These are phyloP conservation scores for Lupinus albus DNA, from an alignment of 306 rosid genomes.

Conservation along the genomic window DNA sequence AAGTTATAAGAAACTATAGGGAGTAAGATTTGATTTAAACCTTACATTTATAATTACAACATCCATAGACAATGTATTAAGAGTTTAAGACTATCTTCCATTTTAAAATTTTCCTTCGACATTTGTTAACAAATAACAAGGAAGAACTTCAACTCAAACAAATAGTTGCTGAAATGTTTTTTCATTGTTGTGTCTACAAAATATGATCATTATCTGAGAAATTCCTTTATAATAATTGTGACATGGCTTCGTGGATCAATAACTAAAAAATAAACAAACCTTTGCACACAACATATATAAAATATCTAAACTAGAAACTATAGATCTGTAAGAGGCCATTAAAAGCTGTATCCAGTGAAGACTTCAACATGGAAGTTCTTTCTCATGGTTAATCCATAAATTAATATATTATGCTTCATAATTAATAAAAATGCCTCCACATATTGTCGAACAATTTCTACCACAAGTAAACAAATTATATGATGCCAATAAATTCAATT, in stretches of 20 bases:
- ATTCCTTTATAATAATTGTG: slow-evolving; percentile 4
- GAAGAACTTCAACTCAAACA: not conserved
- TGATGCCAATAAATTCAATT: not conserved
- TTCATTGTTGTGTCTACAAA: not conserved
- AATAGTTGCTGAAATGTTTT: slow-evolving; percentile 9
- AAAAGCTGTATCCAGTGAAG: slow-evolving; percentile 14
- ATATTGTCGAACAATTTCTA: slow-evolving; percentile 21
- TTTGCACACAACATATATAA: not conserved
- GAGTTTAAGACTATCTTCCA: slow-evolving; percentile 14
- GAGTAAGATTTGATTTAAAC: too few species aligned
- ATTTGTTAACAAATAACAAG: not conserved
- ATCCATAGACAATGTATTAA: not conserved
- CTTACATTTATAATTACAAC: not conserved
- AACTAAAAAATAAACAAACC: not conserved
- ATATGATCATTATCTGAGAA: slow-evolving; percentile 21
- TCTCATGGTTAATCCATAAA: slow-evolving; percentile 20
- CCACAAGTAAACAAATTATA: slow-evolving; percentile 15
- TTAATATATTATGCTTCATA: slow-evolving; percentile 12
- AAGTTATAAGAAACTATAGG: too few species aligned
- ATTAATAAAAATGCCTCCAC: slow-evolving; percentile 4
- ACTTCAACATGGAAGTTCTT: slow-evolving; percentile 9
- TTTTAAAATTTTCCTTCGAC: not conserved
- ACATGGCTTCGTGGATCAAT: slow-evolving; percentile 2
- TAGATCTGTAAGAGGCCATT: slow-evolving; percentile 20
- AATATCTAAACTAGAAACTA: slow-evolving; percentile 13